Percentiles rank a stretch among this genome's conserved stretches.
Evolutionary conservation across 2,329 filamentous ascomycete species (phyloP).

Genomic region (Colletotrichum musae): DNA sequence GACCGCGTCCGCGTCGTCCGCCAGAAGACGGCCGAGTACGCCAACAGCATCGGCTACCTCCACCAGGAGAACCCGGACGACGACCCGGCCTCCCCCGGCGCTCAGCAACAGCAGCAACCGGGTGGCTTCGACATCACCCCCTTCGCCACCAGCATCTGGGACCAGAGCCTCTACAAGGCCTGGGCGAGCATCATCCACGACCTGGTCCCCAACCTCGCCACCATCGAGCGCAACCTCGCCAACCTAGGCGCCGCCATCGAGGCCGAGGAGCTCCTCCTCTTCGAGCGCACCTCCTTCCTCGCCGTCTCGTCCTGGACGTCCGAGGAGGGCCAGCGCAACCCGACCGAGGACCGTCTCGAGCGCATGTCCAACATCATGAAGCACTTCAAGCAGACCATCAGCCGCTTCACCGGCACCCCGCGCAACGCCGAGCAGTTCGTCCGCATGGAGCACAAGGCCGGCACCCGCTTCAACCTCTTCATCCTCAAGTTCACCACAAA

Average conservation of each 20-base stretch:
- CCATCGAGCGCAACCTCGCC: conserved; percentile 89
- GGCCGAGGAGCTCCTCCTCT: conserved; percentile 93
- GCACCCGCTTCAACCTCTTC: conserved; percentile 88
- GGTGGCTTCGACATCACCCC: conserved; percentile 79
- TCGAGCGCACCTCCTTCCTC: conserved; percentile 95
- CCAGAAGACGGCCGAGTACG: conserved; percentile 75
- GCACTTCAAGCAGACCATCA: conserved; percentile 91
- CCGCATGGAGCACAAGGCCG: conserved; percentile 85
- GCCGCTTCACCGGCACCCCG: conserved; percentile 84
- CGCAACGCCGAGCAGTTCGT: conserved; percentile 86
- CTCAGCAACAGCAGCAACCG: conserved; percentile 23
- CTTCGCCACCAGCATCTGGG: conserved; percentile 98
- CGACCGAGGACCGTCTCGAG: conserved; percentile 93
- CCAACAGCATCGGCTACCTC: conserved; percentile 55
- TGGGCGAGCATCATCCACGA: conserved; percentile 99
- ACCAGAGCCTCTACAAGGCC: conserved; percentile 97
- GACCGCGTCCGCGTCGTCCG: conserved; percentile 85
- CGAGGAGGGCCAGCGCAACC: conserved; percentile 81
- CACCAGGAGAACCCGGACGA: conserved; percentile 27
- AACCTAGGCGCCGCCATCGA: conserved; percentile 88
- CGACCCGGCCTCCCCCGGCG: conserved; percentile 42
- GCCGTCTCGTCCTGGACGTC: conserved; percentile 95
- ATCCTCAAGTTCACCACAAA: conserved; percentile 97
- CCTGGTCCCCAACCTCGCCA: conserved; percentile 91
- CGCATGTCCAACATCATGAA: conserved; percentile 97